A percentile compares a stretch with the other conserved stretches of the same genome.
Conservation (phyloP, 345 rosid genomes). For the Jatropha curcas region DNA sequence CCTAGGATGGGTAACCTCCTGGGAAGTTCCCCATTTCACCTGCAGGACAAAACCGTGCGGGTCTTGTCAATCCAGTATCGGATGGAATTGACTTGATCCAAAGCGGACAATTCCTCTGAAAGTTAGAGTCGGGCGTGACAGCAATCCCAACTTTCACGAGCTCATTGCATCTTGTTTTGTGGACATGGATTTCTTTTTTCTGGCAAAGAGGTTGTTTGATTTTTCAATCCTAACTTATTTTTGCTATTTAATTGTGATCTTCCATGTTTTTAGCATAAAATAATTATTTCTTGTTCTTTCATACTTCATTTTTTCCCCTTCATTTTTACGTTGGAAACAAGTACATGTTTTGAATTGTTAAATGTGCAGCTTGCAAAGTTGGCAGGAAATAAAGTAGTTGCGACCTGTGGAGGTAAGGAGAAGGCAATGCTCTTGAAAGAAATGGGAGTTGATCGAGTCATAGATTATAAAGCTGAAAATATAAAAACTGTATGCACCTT, state of each 20-base stretch:
- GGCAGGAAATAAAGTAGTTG: slow-evolving; percentile 82
- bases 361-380: slow-evolving; percentile 79
- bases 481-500: slow-evolving; percentile 67
- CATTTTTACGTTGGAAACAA: slow-evolving; percentile 4
- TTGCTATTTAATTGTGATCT: not conserved
- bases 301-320: not conserved
- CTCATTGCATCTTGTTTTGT: too few relatives aligned
- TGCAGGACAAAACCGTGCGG: too few relatives aligned
- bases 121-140: too few relatives aligned
- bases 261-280: not conserved
- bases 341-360: slow-evolving; percentile 16
- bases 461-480: slow-evolving; percentile 81
- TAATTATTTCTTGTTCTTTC: not conserved
- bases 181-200: not conserved
- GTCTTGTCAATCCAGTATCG: too few relatives aligned
- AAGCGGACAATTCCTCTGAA: too few relatives aligned
- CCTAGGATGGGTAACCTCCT: too few relatives aligned
- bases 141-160: too few relatives aligned
- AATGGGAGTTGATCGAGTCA: slow-evolving; percentile 82
- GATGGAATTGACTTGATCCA: too few relatives aligned
- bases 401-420: slow-evolving; percentile 91
- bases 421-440: slow-evolving; percentile 80
- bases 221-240: not conserved
- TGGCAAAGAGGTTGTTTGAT: not conserved
- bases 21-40: too few relatives aligned